phyloP scores from a whole-genome alignment of 1,284 basidiomycete species.

The Heterobasidion annosum region DNA sequence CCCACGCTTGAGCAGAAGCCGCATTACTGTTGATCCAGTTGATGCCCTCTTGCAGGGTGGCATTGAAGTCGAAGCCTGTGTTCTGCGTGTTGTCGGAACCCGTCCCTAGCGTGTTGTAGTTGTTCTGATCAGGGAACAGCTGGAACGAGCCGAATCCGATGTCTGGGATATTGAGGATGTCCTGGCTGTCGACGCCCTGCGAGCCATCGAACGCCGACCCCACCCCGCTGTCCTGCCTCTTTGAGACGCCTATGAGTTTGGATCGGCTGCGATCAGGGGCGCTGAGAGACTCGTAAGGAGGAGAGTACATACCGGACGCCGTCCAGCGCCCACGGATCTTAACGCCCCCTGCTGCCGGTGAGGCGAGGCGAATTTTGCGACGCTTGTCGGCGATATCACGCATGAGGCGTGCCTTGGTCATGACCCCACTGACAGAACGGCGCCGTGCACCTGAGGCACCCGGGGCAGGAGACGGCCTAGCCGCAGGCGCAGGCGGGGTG shows the following conservation, averaged over 20 bases:
- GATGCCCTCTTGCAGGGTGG: conserved; percentile 37
- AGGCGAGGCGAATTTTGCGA: conserved; percentile 31
- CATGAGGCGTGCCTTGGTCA: conserved; percentile 36
- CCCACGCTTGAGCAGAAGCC: conserved; percentile 33
- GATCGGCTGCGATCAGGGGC: not conserved
- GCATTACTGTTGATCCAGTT: conserved; percentile 48
- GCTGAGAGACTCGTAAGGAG: not conserved
- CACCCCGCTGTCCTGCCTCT: conserved; percentile 29
- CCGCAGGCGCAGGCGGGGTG: conserved; percentile 21
- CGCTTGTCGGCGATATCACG: conserved; percentile 21
- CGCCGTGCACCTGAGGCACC: conserved; percentile 17
- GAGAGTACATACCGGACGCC: conserved; percentile 33
- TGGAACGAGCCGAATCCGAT: conserved; percentile 54
- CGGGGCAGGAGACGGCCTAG: conserved; percentile 29
- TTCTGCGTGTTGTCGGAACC: not conserved
- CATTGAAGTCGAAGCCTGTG: conserved; percentile 32
- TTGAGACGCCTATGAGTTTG: conserved; percentile 24
- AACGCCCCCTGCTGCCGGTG: conserved; percentile 25
- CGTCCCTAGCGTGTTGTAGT: conserved; percentile 30
- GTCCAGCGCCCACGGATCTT: conserved; percentile 54
- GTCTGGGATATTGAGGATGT: conserved; percentile 46
- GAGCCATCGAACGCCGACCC: conserved; percentile 50
- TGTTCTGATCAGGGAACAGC: conserved; percentile 59
- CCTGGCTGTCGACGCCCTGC: conserved; percentile 58
- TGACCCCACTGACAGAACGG: conserved; percentile 26